Evolutionary conservation across 805 yeast species (phyloP).

Genomic region (Starmerella scarabaei): DNA sequence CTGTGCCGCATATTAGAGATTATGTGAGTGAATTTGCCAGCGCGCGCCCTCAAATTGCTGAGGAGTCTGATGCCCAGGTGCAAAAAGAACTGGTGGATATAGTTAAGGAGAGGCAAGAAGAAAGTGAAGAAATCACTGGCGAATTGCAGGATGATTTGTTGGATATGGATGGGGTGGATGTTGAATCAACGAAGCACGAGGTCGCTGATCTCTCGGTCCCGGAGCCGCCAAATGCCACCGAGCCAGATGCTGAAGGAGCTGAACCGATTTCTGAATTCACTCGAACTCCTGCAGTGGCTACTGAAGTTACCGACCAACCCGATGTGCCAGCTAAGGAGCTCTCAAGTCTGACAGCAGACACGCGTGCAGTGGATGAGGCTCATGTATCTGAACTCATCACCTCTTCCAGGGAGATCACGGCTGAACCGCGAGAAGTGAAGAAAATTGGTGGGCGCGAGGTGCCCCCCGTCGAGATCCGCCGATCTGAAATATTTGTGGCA

Average conservation of each 20-base stretch:
- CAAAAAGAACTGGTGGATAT: background rate
- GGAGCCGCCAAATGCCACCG: background rate
- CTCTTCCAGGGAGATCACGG: background rate
- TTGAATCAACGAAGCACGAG: no score
- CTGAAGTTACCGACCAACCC: no score
- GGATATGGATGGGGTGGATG: no score
- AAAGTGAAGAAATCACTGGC: background rate
- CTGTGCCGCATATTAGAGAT: constrained; percentile 66
- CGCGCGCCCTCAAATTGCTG: constrained; percentile 22
- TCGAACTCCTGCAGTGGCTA: no score
- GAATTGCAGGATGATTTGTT: background rate
- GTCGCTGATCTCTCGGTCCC: background rate
- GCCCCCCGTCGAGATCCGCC: constrained; percentile 58
- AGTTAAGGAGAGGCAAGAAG: background rate
- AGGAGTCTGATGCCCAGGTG: background rate
- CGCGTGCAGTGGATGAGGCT: background rate
- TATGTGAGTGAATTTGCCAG: constrained; percentile 28
- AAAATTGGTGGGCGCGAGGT: constrained; percentile 82
- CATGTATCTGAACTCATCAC: background rate
- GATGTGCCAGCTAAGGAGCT: background rate
- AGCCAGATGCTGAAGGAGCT: background rate
- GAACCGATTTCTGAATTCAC: background rate
- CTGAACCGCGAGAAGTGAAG: constrained; percentile 27
- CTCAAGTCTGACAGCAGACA: background rate
- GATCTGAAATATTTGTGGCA: constrained; percentile 71